Conservation (phyloP, 495 filamentous ascomycete species). For the Arthonia radiata region DNA sequence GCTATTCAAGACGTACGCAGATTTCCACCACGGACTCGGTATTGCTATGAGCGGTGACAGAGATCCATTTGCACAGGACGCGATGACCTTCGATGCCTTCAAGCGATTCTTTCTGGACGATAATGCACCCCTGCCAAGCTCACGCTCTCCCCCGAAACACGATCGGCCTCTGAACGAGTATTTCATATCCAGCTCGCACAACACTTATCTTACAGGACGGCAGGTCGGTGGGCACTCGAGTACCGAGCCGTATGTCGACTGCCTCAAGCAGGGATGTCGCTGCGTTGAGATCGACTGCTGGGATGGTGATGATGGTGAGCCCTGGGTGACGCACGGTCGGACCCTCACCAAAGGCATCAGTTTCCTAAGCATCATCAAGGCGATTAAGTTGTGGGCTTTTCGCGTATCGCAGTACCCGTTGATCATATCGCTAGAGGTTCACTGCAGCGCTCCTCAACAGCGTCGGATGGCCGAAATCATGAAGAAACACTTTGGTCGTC, state of each 20-base stretch:
- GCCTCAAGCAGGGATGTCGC: conserved; percentile 56
- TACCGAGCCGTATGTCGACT: conserved; percentile 46
- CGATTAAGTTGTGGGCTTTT: conserved; percentile 86
- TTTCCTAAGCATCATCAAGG: conserved; percentile 72
- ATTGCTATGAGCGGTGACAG: too few species aligned
- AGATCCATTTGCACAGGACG: too few species aligned
- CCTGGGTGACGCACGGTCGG: conserved; percentile 72
- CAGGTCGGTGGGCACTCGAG: conserved; percentile 69
- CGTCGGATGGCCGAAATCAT: conserved; percentile 76
- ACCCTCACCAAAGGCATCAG: conserved; percentile 67
- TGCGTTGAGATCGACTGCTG: conserved; percentile 93
- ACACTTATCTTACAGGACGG: conserved; percentile 83
- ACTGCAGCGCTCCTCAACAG: conserved; percentile 68
- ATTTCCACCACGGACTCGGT: too few species aligned
- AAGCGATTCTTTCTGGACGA: conserved; percentile 45
- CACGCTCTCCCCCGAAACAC: conserved; percentile 29
- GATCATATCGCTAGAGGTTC: conserved; percentile 85
- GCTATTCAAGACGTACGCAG: conserved; percentile 50
- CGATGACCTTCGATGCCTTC: conserved; percentile 58
- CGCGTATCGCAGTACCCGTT: conserved; percentile 56
- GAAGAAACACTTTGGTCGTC: conserved; percentile 51
- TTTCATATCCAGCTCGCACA: conserved; percentile 81
- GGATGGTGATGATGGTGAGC: conserved; percentile 54
- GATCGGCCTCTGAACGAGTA: conserved; percentile 85
- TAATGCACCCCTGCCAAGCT: conserved; percentile 19